A percentile compares a stretch with the other conserved stretches of the same genome.
phyloP scores from a whole-genome alignment of 257 asterid species.

The Solanum raphanifolium region DNA sequence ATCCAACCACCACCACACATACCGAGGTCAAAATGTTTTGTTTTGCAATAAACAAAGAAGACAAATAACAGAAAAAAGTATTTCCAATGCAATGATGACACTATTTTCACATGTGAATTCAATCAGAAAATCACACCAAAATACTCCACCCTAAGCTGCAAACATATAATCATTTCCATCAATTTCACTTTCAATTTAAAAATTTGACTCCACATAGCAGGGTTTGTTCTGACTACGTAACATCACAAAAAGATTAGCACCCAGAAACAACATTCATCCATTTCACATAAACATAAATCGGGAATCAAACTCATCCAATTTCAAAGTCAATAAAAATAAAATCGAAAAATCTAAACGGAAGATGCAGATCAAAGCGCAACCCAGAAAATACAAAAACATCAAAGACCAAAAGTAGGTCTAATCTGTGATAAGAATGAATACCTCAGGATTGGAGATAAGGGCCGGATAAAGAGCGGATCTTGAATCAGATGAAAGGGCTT shows the following conservation, averaged over 20 bases:
- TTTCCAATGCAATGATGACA: not conserved
- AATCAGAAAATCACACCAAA: not conserved
- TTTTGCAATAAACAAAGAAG: not conserved
- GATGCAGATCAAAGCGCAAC: not conserved
- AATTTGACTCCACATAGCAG: not conserved
- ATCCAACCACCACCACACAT: not conserved
- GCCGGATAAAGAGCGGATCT: constrained; percentile 41
- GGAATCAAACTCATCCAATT: not conserved
- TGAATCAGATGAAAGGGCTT: constrained; percentile 24
- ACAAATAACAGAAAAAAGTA: not conserved
- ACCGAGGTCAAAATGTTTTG: not conserved
- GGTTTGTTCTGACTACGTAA: not conserved
- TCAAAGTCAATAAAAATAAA: not conserved
- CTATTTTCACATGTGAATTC: not conserved
- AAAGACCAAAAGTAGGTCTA: not conserved
- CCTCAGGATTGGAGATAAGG: constrained; percentile 36
- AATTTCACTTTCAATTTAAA: not conserved
- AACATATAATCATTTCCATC: not conserved
- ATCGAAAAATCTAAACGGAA: not conserved
- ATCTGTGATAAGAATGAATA: not conserved
- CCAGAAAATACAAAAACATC: too few relatives aligned
- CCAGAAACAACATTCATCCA: not conserved
- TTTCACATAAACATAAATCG: not conserved
- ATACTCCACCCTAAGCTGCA: not conserved
- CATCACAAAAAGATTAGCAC: not conserved